These are phyloP conservation scores for Yarrowia deformans DNA, from an alignment of 805 yeast genomes.

Conservation along the genomic window DNA sequence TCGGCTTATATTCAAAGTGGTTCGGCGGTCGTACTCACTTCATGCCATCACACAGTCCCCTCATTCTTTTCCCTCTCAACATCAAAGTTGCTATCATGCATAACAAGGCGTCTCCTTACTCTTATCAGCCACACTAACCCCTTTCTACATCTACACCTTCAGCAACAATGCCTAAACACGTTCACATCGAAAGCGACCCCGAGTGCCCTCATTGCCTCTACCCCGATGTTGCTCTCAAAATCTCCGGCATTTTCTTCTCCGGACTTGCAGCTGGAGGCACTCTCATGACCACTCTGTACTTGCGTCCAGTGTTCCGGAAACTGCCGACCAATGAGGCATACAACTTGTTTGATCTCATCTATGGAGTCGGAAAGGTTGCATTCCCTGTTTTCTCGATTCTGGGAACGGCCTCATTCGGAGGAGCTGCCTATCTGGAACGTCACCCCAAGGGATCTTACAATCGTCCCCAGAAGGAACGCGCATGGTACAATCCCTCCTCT, in stretches of 20 bases:
- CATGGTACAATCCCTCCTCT: constrained; percentile 31
- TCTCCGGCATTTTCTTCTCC: constrained; percentile 23
- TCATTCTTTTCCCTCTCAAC: constrained; percentile 11
- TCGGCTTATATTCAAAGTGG: too few relatives aligned
- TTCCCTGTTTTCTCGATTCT: constrained; percentile 15
- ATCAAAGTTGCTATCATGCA: constrained; percentile 34
- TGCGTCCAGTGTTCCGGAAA: constrained; percentile 26
- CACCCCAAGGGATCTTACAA: constrained; percentile 30
- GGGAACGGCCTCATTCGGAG: constrained; percentile 28
- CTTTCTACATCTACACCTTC: constrained; percentile 6
- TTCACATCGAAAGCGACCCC: constrained; percentile 25
- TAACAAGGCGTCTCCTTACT: constrained; percentile 4
- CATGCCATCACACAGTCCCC: too few relatives aligned
- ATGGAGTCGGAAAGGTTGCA: constrained; percentile 8
- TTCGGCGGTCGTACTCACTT: too few relatives aligned
- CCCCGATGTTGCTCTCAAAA: constrained; percentile 33
- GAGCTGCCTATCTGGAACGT: constrained; percentile 31
- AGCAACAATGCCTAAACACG: constrained; percentile 18
- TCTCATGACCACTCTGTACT: constrained; percentile 18
- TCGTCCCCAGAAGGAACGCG: constrained; percentile 1
- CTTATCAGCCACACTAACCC: constrained; percentile 29
- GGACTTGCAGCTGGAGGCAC: constrained; percentile 34
- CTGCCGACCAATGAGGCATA: constrained; percentile 33
- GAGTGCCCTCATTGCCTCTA: constrained; percentile 34
- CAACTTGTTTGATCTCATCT: constrained; percentile 20